phyloP scores from a whole-genome alignment of 495 filamentous ascomycete species.

The Aspergillus sclerotiicarbonarius region DNA sequence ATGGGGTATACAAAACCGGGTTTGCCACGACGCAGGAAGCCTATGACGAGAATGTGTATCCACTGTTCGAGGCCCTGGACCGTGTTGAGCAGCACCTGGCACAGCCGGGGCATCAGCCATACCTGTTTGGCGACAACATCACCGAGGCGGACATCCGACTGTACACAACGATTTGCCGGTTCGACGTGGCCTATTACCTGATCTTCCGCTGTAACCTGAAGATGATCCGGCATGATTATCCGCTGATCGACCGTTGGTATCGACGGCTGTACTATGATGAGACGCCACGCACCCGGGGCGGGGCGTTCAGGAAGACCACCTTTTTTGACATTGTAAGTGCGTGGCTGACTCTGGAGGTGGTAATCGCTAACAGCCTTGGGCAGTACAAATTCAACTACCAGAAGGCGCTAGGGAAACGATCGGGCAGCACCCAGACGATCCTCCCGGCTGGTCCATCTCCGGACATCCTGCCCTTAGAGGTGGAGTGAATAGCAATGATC shows the following conservation, averaged over 20 bases:
- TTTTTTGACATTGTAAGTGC: slow-evolving; percentile 56
- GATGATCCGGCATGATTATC: slow-evolving; percentile 70
- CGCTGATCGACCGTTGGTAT: slow-evolving; percentile 66
- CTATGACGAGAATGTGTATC: slow-evolving; percentile 57
- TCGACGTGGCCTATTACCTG: slow-evolving; percentile 66
- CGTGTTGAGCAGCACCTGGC: slow-evolving; percentile 59
- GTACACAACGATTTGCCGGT: slow-evolving; percentile 64
- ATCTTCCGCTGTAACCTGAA: slow-evolving; percentile 71
- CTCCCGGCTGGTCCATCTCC: slow-evolving; percentile 29
- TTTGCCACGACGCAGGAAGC: slow-evolving; percentile 65
- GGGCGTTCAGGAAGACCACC: slow-evolving; percentile 68
- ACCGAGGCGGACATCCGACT: slow-evolving; percentile 69
- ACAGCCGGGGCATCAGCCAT: slow-evolving; percentile 50
- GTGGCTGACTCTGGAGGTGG: not conserved
- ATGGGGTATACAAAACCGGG: slow-evolving; percentile 69
- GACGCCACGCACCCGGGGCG: slow-evolving; percentile 40
- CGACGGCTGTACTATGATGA: slow-evolving; percentile 69
- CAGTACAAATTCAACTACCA: slow-evolving; percentile 23
- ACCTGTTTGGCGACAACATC: slow-evolving; percentile 60
- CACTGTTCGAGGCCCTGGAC: slow-evolving; percentile 63
- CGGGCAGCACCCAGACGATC: slow-evolving; percentile 14
- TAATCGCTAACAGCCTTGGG: not conserved
- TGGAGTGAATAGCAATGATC: not conserved
- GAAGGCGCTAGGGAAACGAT: slow-evolving; percentile 12
- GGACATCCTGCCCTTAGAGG: slow-evolving; percentile 37